A percentile compares a stretch with the other conserved stretches of the same genome.
phyloP scores from a whole-genome alignment of 2,329 filamentous ascomycete species.

The Rutstroemia sp. region DNA sequence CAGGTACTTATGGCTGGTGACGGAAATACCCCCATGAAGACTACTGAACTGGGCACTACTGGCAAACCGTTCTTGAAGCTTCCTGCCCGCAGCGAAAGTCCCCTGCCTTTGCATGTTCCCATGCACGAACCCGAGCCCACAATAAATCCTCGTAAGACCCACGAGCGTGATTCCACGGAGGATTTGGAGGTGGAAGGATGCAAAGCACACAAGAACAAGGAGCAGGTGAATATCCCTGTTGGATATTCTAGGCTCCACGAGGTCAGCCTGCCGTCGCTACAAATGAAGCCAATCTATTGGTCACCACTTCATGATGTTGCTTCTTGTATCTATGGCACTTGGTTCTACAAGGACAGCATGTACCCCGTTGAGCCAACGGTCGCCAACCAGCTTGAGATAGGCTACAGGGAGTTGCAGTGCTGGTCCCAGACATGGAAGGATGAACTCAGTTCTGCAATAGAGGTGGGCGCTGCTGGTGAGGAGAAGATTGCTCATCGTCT shows the following conservation, averaged over 20 bases:
- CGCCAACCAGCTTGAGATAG: conserved; percentile 87
- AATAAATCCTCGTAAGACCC: neutral
- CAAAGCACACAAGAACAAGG: conserved; percentile 23
- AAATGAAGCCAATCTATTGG: conserved; percentile 98
- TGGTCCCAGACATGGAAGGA: conserved; percentile 92
- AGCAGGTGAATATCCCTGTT: conserved; percentile 60
- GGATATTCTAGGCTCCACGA: conserved; percentile 86
- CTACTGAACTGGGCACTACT: conserved; percentile 33
- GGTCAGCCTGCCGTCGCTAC: conserved; percentile 71
- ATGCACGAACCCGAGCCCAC: neutral
- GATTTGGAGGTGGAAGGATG: conserved; percentile 18
- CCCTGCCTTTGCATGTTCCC: neutral
- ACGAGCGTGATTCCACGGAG: conserved; percentile 15
- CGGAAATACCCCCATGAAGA: neutral
- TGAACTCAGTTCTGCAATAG: conserved; percentile 81
- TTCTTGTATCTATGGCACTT: conserved; percentile 76
- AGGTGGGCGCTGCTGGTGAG: conserved; percentile 83
- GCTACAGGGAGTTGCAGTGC: conserved; percentile 76
- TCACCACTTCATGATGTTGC: conserved; percentile 85
- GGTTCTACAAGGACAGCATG: conserved; percentile 98
- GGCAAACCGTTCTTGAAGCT: conserved; percentile 42
- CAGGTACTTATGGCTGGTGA: neutral
- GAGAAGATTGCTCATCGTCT: conserved; percentile 77
- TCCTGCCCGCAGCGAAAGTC: conserved; percentile 21
- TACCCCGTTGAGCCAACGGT: conserved; percentile 76